phyloP scores from a whole-genome alignment of 2,329 filamentous ascomycete genomes.

The Juglanconis sp. region DNA sequence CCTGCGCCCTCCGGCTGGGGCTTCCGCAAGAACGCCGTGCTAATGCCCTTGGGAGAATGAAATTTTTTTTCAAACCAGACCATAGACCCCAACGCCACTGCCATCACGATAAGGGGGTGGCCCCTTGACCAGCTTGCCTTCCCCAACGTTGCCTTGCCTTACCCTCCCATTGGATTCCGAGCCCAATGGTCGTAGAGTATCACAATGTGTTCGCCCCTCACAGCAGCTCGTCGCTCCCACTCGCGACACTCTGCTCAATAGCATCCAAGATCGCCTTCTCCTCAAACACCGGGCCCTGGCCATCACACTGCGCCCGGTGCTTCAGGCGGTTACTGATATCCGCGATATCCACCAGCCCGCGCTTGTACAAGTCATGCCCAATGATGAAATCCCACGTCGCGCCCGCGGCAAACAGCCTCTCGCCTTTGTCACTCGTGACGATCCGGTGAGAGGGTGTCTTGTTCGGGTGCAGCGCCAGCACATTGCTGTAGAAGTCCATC shows the following conservation, averaged over 20 bases:
- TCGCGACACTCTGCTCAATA: slow-evolving; percentile 74
- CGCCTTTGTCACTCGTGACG: slow-evolving; percentile 61
- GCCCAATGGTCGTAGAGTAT: background rate
- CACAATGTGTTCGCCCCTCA: slow-evolving; percentile 23
- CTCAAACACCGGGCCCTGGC: slow-evolving; percentile 82
- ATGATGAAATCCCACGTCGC: slow-evolving; percentile 91
- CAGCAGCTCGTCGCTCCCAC: slow-evolving; percentile 72
- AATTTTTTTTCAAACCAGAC: background rate
- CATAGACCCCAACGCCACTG: background rate
- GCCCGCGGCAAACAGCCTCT: slow-evolving; percentile 68
- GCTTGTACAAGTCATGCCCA: slow-evolving; percentile 70
- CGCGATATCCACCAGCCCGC: slow-evolving; percentile 75
- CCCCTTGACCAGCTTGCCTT: background rate
- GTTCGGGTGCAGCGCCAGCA: slow-evolving; percentile 60
- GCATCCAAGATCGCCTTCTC: slow-evolving; percentile 70
- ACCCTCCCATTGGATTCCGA: background rate
- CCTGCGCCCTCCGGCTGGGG: background rate
- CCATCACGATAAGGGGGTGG: background rate
- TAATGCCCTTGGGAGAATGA: background rate
- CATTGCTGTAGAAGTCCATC: slow-evolving; percentile 66
- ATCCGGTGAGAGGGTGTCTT: slow-evolving; percentile 68
- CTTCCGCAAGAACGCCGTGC: background rate
- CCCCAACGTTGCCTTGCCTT: background rate
- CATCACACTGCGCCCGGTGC: slow-evolving; percentile 74
- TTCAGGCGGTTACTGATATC: slow-evolving; percentile 79